Percentiles rank a stretch among this genome's conserved stretches.
These are phyloP conservation scores for Beauveria bassiana DNA, from an alignment of 2,329 filamentous ascomycete species.

Conservation along the genomic window DNA sequence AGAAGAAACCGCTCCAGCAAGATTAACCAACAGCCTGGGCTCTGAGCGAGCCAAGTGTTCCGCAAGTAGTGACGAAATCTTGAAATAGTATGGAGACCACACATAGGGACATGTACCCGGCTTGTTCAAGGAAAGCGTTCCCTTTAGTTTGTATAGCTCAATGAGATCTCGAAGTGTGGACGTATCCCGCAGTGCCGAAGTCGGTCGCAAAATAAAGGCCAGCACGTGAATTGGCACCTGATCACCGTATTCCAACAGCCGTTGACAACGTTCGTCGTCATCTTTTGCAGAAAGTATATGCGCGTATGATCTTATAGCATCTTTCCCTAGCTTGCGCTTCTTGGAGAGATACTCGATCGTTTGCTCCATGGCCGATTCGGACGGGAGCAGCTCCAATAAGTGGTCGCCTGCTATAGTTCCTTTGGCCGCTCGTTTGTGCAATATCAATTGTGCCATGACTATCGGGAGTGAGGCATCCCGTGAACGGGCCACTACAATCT, in stretches of 20 bases:
- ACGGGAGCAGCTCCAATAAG: constrained; percentile 20
- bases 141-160: constrained; percentile 16
- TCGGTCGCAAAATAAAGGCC: constrained; percentile 22
- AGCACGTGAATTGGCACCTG: constrained; percentile 21
- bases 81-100: constrained; percentile 19
- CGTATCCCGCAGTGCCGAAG: constrained; percentile 18
- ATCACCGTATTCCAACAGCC: constrained; percentile 21
- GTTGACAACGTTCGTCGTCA: constrained; percentile 24
- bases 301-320: constrained; percentile 20
- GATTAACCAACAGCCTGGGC: constrained; percentile 23
- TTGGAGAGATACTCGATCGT: constrained; percentile 15
- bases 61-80: constrained; percentile 20
- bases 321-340: constrained; percentile 16
- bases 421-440: neutral
- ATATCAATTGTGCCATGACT: neutral
- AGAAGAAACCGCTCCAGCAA: constrained; percentile 21
- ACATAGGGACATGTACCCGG: constrained; percentile 7
- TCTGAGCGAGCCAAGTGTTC: constrained; percentile 26
- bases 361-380: constrained; percentile 17
- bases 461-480: neutral
- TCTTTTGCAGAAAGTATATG: constrained; percentile 22
- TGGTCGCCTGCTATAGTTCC: neutral
- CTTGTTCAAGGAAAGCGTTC: neutral
- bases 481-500: neutral
- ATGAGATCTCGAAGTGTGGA: constrained; percentile 21